phyloP scores from a whole-genome alignment of 768 basidiomycete genomes.

The Mycena epipterygia region DNA sequence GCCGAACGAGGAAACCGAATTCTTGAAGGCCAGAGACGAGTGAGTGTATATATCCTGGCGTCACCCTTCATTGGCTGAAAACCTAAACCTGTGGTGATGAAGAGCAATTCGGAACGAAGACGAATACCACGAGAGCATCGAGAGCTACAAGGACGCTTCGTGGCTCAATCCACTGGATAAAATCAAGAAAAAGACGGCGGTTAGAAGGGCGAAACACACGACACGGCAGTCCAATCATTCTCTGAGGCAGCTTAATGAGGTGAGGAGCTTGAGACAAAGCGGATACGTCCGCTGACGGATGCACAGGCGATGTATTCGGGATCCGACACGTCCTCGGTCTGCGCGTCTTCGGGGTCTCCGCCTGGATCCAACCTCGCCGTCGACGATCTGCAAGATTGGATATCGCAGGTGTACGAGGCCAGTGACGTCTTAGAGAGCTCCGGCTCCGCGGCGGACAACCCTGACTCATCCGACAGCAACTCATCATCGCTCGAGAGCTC shows the following conservation, averaged over 20 bases:
- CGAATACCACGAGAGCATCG: not conserved
- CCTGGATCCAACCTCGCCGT: too few relatives aligned
- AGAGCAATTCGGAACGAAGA: not conserved
- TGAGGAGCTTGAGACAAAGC: not conserved
- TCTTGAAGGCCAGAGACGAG: constrained; percentile 10
- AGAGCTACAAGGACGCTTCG: constrained; percentile 3
- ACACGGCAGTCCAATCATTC: constrained; percentile 1
- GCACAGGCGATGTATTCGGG: too few relatives aligned
- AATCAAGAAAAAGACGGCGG: not conserved
- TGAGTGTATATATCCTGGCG: not conserved
- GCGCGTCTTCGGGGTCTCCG: too few relatives aligned
- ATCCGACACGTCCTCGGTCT: too few relatives aligned
- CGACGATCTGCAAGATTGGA: too few relatives aligned
- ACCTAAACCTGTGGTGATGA: not conserved
- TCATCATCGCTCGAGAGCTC: too few relatives aligned
- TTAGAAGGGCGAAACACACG: not conserved
- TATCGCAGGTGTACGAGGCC: too few relatives aligned
- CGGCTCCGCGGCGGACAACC: too few relatives aligned
- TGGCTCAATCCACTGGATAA: not conserved
- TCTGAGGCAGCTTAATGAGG: not conserved
- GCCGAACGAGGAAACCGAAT: not conserved
- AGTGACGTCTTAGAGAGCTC: too few relatives aligned
- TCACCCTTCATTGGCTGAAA: not conserved
- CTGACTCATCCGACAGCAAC: too few relatives aligned
- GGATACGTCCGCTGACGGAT: too few relatives aligned